Evolutionary conservation across 2,329 filamentous ascomycete species (phyloP).

Genomic region (Colletotrichum theobromicola): DNA sequence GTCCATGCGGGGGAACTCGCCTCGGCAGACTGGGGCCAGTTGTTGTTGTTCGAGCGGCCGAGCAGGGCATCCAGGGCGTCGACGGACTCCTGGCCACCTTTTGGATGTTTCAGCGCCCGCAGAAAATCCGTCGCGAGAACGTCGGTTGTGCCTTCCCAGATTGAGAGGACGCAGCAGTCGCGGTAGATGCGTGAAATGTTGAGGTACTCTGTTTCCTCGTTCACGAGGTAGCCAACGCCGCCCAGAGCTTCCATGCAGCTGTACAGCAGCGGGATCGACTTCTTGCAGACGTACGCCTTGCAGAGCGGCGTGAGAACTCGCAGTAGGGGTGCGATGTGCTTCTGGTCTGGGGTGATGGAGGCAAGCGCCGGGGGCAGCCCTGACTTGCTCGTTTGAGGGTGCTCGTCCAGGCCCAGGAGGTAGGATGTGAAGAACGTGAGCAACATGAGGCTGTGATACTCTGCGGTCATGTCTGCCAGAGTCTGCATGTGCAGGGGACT

Average conservation of each 20-base stretch:
- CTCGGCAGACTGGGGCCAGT: neutral
- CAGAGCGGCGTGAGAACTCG: conserved; percentile 63
- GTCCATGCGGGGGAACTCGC: conserved; percentile 25
- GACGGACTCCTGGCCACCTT: conserved; percentile 38
- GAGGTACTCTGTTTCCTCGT: conserved; percentile 61
- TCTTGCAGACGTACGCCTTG: conserved; percentile 63
- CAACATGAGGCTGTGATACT: conserved; percentile 62
- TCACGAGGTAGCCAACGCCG: conserved; percentile 70
- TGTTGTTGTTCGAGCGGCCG: conserved; percentile 26
- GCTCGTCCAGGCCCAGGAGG: conserved; percentile 60
- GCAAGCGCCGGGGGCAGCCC: neutral
- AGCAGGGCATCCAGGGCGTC: conserved; percentile 47
- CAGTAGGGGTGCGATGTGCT: conserved; percentile 49
- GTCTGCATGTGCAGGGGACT: conserved; percentile 63
- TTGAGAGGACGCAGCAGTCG: conserved; percentile 67
- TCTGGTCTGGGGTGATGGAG: conserved; percentile 35
- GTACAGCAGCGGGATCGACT: conserved; percentile 53
- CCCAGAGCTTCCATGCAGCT: conserved; percentile 69
- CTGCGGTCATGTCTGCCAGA: conserved; percentile 58
- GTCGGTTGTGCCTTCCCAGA: conserved; percentile 78
- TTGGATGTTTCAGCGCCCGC: conserved; percentile 50
- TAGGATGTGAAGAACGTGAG: conserved; percentile 59
- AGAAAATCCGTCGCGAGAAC: conserved; percentile 56
- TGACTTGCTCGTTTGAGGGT: conserved; percentile 22
- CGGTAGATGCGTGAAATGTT: conserved; percentile 72